Evolutionary conservation across 2,329 filamentous ascomycete genomes (phyloP).

Genomic region (Sclerotinia sclerotiorum): DNA sequence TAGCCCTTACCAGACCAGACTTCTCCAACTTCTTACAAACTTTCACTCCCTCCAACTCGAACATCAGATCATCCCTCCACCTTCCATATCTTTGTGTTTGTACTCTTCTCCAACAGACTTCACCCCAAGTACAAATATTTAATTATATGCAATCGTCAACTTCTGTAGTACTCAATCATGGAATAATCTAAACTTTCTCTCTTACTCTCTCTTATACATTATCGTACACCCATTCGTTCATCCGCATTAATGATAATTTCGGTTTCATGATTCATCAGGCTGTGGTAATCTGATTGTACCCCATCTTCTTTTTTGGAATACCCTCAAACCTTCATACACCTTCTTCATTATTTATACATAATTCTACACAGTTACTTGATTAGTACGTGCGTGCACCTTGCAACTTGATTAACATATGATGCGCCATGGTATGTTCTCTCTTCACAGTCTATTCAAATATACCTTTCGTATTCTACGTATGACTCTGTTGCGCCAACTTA

Average conservation of each 20-base stretch:
- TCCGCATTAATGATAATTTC: background rate
- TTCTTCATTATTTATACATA: background rate
- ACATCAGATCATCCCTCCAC: background rate
- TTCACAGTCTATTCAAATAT: background rate
- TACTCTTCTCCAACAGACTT: background rate
- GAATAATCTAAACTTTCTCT: slow-evolving; percentile 6
- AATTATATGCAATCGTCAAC: slow-evolving; percentile 3
- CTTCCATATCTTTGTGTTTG: background rate
- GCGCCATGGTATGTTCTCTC: slow-evolving; percentile 23
- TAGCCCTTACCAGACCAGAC: background rate
- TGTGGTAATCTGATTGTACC: background rate
- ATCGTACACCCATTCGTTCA: slow-evolving; percentile 1
- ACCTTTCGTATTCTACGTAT: background rate
- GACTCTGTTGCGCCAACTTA: background rate
- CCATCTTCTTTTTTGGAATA: slow-evolving; percentile 8
- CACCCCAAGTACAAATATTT: slow-evolving; percentile 2
- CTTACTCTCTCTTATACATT: background rate
- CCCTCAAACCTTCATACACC: slow-evolving; percentile 5
- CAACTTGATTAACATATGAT: slow-evolving; percentile 11
- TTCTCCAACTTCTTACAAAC: background rate
- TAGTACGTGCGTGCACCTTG: slow-evolving; percentile 22
- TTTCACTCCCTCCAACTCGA: background rate
- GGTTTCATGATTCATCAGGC: background rate
- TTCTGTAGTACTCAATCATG: background rate
- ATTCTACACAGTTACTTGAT: slow-evolving; percentile 1